Evolutionary conservation across 2,329 filamentous ascomycete genomes (phyloP).

Genomic region (Acephala macrosclerotiorum): DNA sequence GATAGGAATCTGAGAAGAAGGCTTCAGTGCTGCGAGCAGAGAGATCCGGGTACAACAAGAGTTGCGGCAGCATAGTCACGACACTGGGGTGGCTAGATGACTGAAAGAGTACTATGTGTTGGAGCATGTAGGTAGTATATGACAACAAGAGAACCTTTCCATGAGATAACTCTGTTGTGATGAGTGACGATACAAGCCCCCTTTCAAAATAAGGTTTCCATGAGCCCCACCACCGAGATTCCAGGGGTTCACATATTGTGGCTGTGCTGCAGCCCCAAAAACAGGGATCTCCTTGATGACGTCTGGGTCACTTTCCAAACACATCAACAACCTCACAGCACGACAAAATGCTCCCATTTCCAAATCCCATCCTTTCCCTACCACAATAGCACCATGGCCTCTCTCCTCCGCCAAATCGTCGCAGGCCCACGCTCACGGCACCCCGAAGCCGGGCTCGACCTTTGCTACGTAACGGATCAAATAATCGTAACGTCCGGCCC

Average conservation of each 20-base stretch:
- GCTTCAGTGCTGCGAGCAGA: background rate
- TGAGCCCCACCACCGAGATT: background rate
- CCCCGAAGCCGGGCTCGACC: slow-evolving; percentile 85
- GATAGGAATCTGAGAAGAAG: background rate
- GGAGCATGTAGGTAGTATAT: background rate
- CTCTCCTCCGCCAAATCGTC: slow-evolving; percentile 87
- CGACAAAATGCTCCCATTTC: slow-evolving; percentile 1
- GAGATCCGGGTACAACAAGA: background rate
- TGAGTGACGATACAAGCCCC: background rate
- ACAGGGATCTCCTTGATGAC: slow-evolving; percentile 3
- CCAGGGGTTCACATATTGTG: background rate
- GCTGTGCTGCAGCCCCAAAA: slow-evolving; percentile 4
- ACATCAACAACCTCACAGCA: background rate
- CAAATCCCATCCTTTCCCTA: background rate
- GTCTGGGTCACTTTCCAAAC: background rate
- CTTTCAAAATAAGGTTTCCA: background rate
- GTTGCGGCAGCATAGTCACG: background rate
- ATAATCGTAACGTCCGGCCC: slow-evolving; percentile 81
- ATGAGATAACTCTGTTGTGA: background rate
- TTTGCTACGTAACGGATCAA: slow-evolving; percentile 93
- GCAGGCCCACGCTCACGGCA: slow-evolving; percentile 86
- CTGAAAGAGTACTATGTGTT: background rate
- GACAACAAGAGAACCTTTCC: background rate
- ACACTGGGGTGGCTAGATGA: background rate
- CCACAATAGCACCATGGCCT: slow-evolving; percentile 61